These are phyloP conservation scores for Xylona heveae DNA, from an alignment of 495 filamentous ascomycete genomes.

Conservation along the genomic window DNA sequence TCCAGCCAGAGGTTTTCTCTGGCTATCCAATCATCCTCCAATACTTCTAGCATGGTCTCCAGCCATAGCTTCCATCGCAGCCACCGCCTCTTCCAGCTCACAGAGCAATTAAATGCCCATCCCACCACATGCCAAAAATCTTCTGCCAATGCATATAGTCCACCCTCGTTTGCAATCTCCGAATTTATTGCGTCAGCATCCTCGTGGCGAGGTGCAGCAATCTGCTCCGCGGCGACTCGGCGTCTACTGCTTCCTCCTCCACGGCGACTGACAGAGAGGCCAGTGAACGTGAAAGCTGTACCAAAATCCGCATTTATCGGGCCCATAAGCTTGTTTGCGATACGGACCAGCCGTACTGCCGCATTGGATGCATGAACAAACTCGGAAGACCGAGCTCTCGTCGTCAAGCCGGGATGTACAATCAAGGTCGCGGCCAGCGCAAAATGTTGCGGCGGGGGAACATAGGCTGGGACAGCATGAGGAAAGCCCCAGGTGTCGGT, in stretches of 20 bases:
- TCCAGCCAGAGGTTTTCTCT: conserved; percentile 17
- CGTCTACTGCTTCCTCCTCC: conserved; percentile 13
- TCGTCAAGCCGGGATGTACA: conserved; percentile 52
- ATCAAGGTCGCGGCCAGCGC: conserved; percentile 44
- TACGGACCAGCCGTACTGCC: conserved; percentile 35
- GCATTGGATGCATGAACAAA: conserved; percentile 28
- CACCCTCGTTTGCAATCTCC: conserved; percentile 36
- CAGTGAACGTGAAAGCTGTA: conserved; percentile 31
- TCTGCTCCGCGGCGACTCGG: conserved; percentile 8
- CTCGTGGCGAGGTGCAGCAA: conserved; percentile 11
- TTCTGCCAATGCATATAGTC: conserved; percentile 48
- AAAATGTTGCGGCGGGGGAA: conserved; percentile 34
- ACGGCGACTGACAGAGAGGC: conserved; percentile 5
- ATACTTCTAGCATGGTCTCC: conserved; percentile 51
- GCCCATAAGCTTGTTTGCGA: conserved; percentile 27
- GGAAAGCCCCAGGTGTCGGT: conserved; percentile 9
- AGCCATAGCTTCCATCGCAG: conserved; percentile 67
- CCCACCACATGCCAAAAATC: conserved; percentile 84
- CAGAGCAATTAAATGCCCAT: conserved; percentile 86
- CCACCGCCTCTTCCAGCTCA: conserved; percentile 50
- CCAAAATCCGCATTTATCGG: conserved; percentile 25
- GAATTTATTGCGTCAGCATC: conserved; percentile 24
- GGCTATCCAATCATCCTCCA: conserved; percentile 55
- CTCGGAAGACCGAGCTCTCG: conserved; percentile 29
- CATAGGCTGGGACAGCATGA: conserved; percentile 19